Base-by-base conservation (phyloP, 2,329 filamentous ascomycete genomes). In the Neurospora sp. region DNA sequence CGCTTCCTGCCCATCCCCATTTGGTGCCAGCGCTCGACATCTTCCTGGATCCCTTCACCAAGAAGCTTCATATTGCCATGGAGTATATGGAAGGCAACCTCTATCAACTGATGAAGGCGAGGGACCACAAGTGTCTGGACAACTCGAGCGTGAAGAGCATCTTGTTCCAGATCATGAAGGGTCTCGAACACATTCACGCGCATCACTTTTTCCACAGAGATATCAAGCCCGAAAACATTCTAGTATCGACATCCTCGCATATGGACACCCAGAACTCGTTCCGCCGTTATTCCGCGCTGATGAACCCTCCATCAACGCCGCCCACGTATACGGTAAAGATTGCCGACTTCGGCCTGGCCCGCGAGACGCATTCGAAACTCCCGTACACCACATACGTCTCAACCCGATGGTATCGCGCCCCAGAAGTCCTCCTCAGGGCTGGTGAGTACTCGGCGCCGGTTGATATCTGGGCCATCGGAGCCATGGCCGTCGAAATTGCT, bases 61-160 rank as follows among this genome's bases (percentile, higher is more conserved):
- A 94, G 83, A 97, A 97, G 82, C 89, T 99, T 65, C 96, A 99
- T 81, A 99, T 99, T 75, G 90, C 88, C 78, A 99, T 99, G 96
- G 96, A 99, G 83, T 97, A 97, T 81, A 99, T 99, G 96, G 96
- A 99, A 79, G 96, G 96, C 67, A 99, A 99, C 80, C 86, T 99
- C 1, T 99, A 99, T 81, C 96, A 99, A 81, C 83, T 99, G 73
- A 99, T 99, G 96, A 99, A 99, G 83, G 91, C 96, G 68, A 89
- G 96, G 71, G 96, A 99, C 75, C 95, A 97, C 84, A 98, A 98
- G 81, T 91, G 86, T 73, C 86, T 99, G 37, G 96, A 99, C 77
- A 91, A 92, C 69, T 88, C 87, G 72, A 97, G 92, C 76, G 96
- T 99, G 72, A 98, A 99, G 86, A 98, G 95, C 83, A 97, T 99